Evolutionary conservation across 1,284 basidiomycete genomes (phyloP), one percentile per base, ranked within the genome.

Genomic region (Vanrija sp.): DNA sequence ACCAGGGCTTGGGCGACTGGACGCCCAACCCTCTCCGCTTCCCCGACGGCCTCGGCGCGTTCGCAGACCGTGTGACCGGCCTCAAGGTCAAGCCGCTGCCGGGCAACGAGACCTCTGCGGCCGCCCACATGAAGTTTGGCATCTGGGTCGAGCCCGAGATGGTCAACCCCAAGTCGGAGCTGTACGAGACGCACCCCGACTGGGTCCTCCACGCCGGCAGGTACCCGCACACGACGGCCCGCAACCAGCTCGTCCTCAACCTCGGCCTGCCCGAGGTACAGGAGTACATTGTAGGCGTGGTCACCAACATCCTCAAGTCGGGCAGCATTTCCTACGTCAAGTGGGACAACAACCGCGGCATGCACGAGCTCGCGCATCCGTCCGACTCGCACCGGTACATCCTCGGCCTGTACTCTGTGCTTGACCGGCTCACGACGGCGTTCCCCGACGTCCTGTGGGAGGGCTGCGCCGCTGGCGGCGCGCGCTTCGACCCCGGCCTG

Each of bases 61-160:
- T 68, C 22, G 62, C 64, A 39, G 44, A 63, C 20, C 47, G 43
- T 3, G 47, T 65, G 51, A 57, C 49, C 4, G 25, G 39, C 15
- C 41, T 56, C 12, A 19, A 39, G 6, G 47, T 48, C 18, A 15
- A 20, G 16, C 31, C 31, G 8, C 31, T 31, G 12, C 9, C 18
- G 16, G 15, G 7, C n/a, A 27, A 25, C 25, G 16, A 25, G 10
- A 42, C 9, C 2, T 14, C 31, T 12, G 31, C 27, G 15, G 24
- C 6, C 43, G 18, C 51, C 12, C 20, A 49, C 4, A 57, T 71
- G 44, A 38, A 54, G 41, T 68, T 68, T 27, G 68, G 68, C 19
- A 51, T 71, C 42, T 71, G 68, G 69, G 61, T 71, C 44, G 69
- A 71, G 52, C 67, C 67, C 14, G 67, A 71, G 53, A 71, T 71